Evolutionary conservation across 768 basidiomycete genomes (phyloP).

Genomic region (Tulasnella sp.): DNA sequence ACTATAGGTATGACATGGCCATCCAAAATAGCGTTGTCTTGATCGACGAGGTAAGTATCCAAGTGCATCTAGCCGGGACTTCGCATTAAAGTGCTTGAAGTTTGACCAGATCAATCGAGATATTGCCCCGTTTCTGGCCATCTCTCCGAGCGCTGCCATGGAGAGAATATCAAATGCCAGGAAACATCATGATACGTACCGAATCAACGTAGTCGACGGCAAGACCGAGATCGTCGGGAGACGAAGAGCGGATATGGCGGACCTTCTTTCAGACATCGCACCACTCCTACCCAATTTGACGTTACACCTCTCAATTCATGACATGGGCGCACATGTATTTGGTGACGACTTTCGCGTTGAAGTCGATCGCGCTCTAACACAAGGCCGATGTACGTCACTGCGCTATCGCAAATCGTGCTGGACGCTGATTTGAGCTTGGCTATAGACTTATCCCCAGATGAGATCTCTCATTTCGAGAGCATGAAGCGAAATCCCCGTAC

Average conservation of each 20-base stretch:
- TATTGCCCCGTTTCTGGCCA: not conserved
- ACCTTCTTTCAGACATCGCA: not conserved
- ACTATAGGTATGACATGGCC: slow-evolving; percentile 22
- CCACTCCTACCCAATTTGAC: not conserved
- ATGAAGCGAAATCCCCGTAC: not conserved
- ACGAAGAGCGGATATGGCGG: not conserved
- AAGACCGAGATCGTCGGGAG: not conserved
- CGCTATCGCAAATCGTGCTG: not conserved
- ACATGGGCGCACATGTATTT: not conserved
- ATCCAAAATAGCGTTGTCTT: slow-evolving; percentile 1
- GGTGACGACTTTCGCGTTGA: not conserved
- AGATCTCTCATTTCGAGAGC: not conserved
- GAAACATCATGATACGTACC: not conserved
- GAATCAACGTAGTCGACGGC: not conserved
- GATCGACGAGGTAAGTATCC: slow-evolving; percentile 21
- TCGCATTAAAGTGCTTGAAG: slow-evolving; percentile 23
- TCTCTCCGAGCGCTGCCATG: not conserved
- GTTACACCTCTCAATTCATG: not conserved
- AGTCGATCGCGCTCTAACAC: not conserved
- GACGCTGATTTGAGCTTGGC: not conserved
- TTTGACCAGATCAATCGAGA: slow-evolving; percentile 27
- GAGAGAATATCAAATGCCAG: not conserved
- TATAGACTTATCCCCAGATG: not conserved
- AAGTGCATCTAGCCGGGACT: not conserved
- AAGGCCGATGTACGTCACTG: not conserved